Evolutionary conservation across 1,139 yeast species (phyloP), one percentile per base, ranked within the genome.

Genomic region (Magnusiomyces fungicola): DNA sequence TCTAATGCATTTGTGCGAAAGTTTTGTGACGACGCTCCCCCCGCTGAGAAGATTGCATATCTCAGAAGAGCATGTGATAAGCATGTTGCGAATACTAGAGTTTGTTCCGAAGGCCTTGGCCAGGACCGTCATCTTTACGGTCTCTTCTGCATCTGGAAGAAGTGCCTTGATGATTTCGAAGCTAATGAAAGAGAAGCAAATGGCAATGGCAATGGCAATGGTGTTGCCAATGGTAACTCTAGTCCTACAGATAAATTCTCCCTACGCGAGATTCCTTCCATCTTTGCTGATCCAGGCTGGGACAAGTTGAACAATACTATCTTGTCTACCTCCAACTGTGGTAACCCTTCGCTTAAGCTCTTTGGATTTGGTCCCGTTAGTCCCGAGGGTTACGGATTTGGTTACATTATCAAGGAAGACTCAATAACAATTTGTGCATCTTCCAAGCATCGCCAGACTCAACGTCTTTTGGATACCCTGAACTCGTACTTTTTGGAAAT

Each of bases 281-380:
- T 85, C 33, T 89, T 87, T 69, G 84, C 87, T 1, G 96, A 89
- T 67, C 72, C 79, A 10, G 95, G 90, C 16, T 80, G 86, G 86
- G 78, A 75, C 55, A 70, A 74, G 63, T 70, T 89, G 53, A 87
- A 87, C 62, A 79, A 74, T 56, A 75, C 90, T 63, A 65, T 81
- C 61, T 63, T 79, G 64, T 72, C 88, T 61, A 70, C 95, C 54
- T 74, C 88, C 61, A 69, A 77, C 70, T 81, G 87, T 65, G 96
- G 96, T 50, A 89, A 89, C 64, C 95, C 96, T 5, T 79, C 96
- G 1, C 73, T 89, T 55, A 78, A 90, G 58, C 75, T 84, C 54
- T 89, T 89, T 69, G 97, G 96, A 0, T 89, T 89, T 68, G 97
- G 97, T 3, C 97, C 96, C 2, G 90, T 86, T 5, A 78, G 88